Evolutionary conservation across 371 early-diverging fungal genomes (phyloP), one percentile per base, ranked within the genome.

Genomic region (Mortierella sp.): DNA sequence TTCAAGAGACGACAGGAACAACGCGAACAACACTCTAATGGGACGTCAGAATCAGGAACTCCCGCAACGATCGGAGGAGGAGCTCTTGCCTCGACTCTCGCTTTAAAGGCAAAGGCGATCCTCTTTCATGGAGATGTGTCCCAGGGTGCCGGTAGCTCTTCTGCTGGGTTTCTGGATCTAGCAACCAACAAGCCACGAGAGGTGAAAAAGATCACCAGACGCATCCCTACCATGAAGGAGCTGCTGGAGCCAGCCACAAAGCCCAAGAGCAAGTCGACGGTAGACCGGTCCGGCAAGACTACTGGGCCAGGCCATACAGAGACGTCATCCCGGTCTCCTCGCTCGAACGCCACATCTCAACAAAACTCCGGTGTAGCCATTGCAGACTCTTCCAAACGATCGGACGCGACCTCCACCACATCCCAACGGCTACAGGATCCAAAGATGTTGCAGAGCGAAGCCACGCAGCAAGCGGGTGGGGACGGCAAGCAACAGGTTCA

Each of bases 131-230:
- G 81, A 18, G 86, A 85, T 56, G 21, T 55, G 81, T 90, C 60
- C 82, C 92, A 51, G 89, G 90, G 44, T 84, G 88, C n/a, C 75
- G 90, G 65, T 81, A 90, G 82, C 88, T 83, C 77, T 82, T 91
- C 44, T 71, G 90, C 48, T 84, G 90, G 63, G 82, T 85, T 85
- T 48, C 65, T 85, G 73, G 86, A 85, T 72, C 79, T 85, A 21
- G 86, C 86, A 6, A 85, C 82, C 5, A 79, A 71, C 41, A 85
- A 75, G 60, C 75, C 76, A 0, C 58, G 58, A 4, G 84, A 76
- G 41, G n/a, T 32, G 54, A 85, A 85, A 51, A 81, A 77, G 54
- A 51, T 85, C n/a, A 74, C 55, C 18, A 75, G 60, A 54, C 82
- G 82, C 7, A 79, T 85, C 32, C 86, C 86, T 5, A 85, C 86